Evolutionary conservation across 768 basidiomycete species (phyloP).

Genomic region (Lactarius sanguifluus): DNA sequence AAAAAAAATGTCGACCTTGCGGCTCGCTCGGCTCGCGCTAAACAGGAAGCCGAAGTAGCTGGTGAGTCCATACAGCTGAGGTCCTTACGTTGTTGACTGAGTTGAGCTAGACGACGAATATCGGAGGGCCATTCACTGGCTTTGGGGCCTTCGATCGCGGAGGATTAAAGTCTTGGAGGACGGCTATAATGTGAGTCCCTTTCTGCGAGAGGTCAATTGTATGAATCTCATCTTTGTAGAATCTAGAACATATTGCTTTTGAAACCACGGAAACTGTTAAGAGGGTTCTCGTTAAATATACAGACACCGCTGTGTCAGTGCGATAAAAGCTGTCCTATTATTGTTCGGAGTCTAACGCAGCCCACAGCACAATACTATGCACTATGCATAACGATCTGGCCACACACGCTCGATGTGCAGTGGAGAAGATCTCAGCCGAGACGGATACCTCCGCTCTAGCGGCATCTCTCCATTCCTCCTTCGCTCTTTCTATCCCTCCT

Average conservation of each 20-base stretch:
- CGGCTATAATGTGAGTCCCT: slow-evolving; percentile 66
- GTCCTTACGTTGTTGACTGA: slow-evolving; percentile 10
- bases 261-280: slow-evolving; percentile 69
- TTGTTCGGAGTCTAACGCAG: slow-evolving; percentile 8
- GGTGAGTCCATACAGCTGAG: slow-evolving; percentile 45
- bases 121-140: slow-evolving; percentile 82
- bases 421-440: slow-evolving; percentile 68
- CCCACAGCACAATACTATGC: slow-evolving; percentile 66
- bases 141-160: slow-evolving; percentile 81
- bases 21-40: slow-evolving; percentile 73
- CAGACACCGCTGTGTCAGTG: slow-evolving; percentile 74
- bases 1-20: too few species aligned
- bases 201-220: background rate
- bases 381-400: slow-evolving; percentile 75
- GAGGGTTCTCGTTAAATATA: slow-evolving; percentile 64
- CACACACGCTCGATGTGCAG: slow-evolving; percentile 56
- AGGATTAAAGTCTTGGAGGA: slow-evolving; percentile 79
- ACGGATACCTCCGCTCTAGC: slow-evolving; percentile 63
- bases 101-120: slow-evolving; percentile 77
- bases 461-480: slow-evolving; percentile 55
- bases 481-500: slow-evolving; percentile 68
- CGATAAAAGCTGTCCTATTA: background rate
- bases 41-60: slow-evolving; percentile 89
- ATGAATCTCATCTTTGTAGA: slow-evolving; percentile 47
- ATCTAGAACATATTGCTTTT: slow-evolving; percentile 72